A percentile compares a stretch with the other conserved stretches of the same genome.
These are phyloP conservation scores for Scedosporium dehoogii DNA, from an alignment of 2,329 filamentous ascomycete genomes.

Conservation along the genomic window DNA sequence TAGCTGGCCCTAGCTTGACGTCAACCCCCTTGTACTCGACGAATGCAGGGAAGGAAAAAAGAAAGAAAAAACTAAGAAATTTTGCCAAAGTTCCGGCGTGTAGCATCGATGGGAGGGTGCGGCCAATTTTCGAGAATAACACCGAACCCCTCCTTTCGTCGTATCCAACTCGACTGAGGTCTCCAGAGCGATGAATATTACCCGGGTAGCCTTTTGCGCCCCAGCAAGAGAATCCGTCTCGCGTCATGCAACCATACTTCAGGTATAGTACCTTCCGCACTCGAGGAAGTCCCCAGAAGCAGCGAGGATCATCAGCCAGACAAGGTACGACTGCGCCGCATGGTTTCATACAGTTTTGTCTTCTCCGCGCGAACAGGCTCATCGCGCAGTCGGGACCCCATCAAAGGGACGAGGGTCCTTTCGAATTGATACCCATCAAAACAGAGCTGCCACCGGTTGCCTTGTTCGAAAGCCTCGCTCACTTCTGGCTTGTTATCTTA, in stretches of 20 bases:
- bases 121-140: slow-evolving; percentile 2
- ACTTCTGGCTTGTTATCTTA: not conserved
- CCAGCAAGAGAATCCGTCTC: not conserved
- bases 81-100: not conserved
- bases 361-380: not conserved
- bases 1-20: not conserved
- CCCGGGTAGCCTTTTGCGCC: slow-evolving; percentile 3
- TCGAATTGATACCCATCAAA: not conserved
- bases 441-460: not conserved
- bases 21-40: not conserved
- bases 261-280: not conserved
- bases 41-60: not conserved
- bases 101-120: not conserved
- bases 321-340: not conserved
- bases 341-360: not conserved
- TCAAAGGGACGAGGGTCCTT: not conserved
- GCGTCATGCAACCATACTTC: not conserved
- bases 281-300: not conserved
- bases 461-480: not conserved
- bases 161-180: not conserved
- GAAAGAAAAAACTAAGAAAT: not conserved
- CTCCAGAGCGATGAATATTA: not conserved
- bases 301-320: not conserved
- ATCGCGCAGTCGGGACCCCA: not conserved
- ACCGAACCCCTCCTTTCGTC: slow-evolving; percentile 1